phyloP scores from a whole-genome alignment of 768 basidiomycete species.

The Sporobolomyces pararoseus region DNA sequence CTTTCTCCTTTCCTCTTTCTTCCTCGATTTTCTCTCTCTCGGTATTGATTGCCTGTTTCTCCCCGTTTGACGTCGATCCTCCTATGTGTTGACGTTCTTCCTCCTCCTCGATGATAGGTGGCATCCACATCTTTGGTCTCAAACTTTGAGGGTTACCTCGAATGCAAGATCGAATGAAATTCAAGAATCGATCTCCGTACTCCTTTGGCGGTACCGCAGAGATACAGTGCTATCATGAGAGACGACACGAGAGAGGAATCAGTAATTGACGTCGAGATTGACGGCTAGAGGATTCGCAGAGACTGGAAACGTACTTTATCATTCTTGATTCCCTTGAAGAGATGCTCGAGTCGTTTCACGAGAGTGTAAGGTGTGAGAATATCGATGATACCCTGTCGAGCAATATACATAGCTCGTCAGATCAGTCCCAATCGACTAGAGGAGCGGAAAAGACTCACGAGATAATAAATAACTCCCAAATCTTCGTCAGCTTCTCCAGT shows the following conservation, averaged over 20 bases:
- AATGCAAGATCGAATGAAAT: conserved; percentile 80
- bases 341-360: conserved; percentile 75
- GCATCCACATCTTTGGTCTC: conserved; percentile 44
- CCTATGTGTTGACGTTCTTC: neutral
- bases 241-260: neutral
- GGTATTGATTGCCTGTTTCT: neutral
- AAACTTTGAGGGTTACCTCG: conserved; percentile 67
- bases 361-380: conserved; percentile 83
- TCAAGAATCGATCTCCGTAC: conserved; percentile 77
- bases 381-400: conserved; percentile 73
- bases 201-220: conserved; percentile 83
- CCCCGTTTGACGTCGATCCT: neutral
- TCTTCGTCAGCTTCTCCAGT: conserved; percentile 77
- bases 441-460: conserved; percentile 26
- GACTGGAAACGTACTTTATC: conserved; percentile 65
- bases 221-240: conserved; percentile 80
- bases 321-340: conserved; percentile 84
- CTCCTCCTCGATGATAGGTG: conserved; percentile 1
- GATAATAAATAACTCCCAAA: conserved; percentile 56
- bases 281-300: conserved; percentile 4
- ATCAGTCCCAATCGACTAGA: neutral
- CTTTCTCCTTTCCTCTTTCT: conserved; percentile 6
- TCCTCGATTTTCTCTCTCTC: conserved; percentile 5
- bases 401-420: neutral
- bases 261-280: too few relatives aligned